Evolutionary conservation across 345 rosid genomes (phyloP), one percentile per base, ranked within the genome.

Genomic region (Bruguiera sexangula): DNA sequence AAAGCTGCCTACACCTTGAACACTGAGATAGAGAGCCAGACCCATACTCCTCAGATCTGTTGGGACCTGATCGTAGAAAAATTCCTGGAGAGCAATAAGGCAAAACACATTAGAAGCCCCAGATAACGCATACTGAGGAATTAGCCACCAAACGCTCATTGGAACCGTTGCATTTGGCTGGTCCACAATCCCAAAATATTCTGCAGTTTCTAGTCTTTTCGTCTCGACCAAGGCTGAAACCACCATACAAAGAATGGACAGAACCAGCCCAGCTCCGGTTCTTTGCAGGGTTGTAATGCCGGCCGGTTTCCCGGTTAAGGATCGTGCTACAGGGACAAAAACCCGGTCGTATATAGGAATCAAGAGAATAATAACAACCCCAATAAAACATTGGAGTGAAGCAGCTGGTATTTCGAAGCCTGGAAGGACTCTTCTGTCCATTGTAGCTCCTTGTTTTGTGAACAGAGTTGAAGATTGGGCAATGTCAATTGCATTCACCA

Each of bases 231-330:
- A 21, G 7, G 76, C 76, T 31, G 71, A 75, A 60, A 62, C 31
- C 30, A 8, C 43, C 75, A 71, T 67, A 32, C 71, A 67, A 7
- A 71, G 20, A 8, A 36, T 46, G 18, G 79, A 66, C 61, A 76
- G 13, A 56, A 70, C 15, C 13, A 76, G 32, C 19, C 75, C 75
- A 32, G 60, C 55, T 70, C 79, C 79, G 2, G 71, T 71, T 63
- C 75, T 76, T n/a, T 76, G 75, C 56, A 76, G 79, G 72, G 71
- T 76, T 54, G 75, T 53, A 18, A 71, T 66, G 36, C 79, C 75
- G 27, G 72, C 55, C 11, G 65, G 64, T 66, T 70, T 70, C 32
- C 68, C 8, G 0, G 79, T 76, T 51, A 76, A 26, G 24, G 67
- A 11, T 58, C 79, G 66, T 22, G 71, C 67, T n/a, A 66, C 7